These are phyloP conservation scores for Rhodotorula sp. DNA, from an alignment of 1,284 basidiomycete species.

Conservation along the genomic window DNA sequence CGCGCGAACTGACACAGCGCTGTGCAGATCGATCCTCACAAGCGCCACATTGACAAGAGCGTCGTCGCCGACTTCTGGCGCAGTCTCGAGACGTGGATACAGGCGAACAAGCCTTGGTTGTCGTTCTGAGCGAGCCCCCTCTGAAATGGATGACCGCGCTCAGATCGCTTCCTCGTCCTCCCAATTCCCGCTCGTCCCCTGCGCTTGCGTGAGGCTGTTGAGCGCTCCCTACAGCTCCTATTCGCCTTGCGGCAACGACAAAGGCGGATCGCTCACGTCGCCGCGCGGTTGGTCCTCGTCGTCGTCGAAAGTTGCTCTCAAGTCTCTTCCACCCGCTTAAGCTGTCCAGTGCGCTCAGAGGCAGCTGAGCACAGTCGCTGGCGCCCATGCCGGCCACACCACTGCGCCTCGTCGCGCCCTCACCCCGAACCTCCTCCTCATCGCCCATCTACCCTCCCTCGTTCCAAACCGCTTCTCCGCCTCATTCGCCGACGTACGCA, in stretches of 20 bases:
- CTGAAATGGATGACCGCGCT: too few relatives aligned
- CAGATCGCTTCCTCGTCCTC: not conserved
- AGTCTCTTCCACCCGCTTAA: too few relatives aligned
- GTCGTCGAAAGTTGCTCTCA: too few relatives aligned
- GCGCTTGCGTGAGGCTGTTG: too few relatives aligned
- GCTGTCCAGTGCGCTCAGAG: too few relatives aligned
- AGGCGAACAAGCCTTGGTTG: slow-evolving; percentile 71
- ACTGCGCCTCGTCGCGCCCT: not conserved
- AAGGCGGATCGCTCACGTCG: not conserved
- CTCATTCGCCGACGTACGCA: too few relatives aligned
- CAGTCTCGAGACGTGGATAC: slow-evolving; percentile 78
- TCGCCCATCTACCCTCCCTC: not conserved
- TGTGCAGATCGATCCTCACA: slow-evolving; percentile 74
- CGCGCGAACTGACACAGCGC: not conserved
- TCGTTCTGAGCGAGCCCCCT: slow-evolving; percentile 9
- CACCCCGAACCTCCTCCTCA: not conserved
- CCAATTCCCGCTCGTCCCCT: too few relatives aligned
- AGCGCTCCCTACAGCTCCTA: too few relatives aligned
- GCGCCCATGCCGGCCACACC: too few relatives aligned
- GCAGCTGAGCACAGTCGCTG: too few relatives aligned
- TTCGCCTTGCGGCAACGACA: not conserved
- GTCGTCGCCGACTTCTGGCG: slow-evolving; percentile 95
- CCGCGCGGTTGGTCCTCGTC: too few relatives aligned
- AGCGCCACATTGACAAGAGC: slow-evolving; percentile 92
- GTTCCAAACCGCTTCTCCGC: not conserved